Conservation (phyloP, 768 basidiomycete species). For the Termitomyces sp. region DNA sequence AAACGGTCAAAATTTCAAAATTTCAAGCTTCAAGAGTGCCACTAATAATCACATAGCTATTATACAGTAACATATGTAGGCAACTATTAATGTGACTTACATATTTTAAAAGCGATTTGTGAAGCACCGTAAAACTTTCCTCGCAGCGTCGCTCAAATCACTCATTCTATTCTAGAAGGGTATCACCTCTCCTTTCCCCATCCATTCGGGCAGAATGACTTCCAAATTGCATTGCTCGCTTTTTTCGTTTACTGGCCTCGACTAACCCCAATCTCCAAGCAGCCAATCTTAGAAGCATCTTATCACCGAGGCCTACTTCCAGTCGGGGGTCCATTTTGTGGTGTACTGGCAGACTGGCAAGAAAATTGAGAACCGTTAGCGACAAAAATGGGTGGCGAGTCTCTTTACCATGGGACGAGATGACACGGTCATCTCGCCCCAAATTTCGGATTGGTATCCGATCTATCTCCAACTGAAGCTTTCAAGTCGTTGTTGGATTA, state of each 20-base stretch:
- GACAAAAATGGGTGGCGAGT: constrained; percentile 90
- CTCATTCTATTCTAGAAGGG: constrained; percentile 23
- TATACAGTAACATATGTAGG: no score
- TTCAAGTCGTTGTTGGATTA: constrained; percentile 4
- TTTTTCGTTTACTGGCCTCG: constrained; percentile 74
- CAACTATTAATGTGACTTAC: no score
- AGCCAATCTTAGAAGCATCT: constrained; percentile 75
- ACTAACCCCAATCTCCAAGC: constrained; percentile 71
- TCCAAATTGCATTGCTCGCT: constrained; percentile 97
- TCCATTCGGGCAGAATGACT: constrained; percentile 85
- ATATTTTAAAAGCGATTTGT: no score
- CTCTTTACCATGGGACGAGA: constrained; percentile 91
- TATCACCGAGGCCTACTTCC: constrained; percentile 82
- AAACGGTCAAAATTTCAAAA: no score
- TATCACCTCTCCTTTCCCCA: constrained; percentile 56
- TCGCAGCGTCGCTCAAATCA: no score
- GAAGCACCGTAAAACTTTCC: no score
- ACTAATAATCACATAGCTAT: no score
- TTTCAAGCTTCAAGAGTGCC: no score
- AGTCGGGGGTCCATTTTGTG: constrained; percentile 77
- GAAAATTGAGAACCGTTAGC: constrained; percentile 69
- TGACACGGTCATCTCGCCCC: constrained; percentile 91
- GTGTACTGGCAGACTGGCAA: constrained; percentile 78
- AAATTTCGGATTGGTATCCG: constrained; percentile 88
- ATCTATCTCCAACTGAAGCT: constrained; percentile 89